Evolutionary conservation across 768 basidiomycete species (phyloP).

Genomic region (Phylloporus arenicola): DNA sequence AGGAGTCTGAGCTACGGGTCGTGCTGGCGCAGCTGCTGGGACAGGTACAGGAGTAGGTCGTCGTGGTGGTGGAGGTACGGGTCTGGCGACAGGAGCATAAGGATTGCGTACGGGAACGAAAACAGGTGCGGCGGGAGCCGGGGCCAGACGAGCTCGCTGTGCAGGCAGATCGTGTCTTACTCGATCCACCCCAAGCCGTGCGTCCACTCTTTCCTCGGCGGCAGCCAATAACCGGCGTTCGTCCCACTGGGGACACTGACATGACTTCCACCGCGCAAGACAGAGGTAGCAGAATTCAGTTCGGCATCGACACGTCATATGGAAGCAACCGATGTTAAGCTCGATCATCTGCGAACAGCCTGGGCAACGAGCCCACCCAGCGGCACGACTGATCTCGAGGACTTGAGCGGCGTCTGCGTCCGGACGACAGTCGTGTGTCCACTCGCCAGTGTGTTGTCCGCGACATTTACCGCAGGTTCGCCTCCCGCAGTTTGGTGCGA

Average conservation of each 20-base stretch:
- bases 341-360: conserved; percentile 37
- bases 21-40: too few species aligned
- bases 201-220: conserved; percentile 43
- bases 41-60: too few species aligned
- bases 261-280: conserved; percentile 34
- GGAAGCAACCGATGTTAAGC: conserved; percentile 34
- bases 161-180: conserved; percentile 10
- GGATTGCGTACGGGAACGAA: too few species aligned
- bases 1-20: too few species aligned
- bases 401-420: conserved; percentile 23
- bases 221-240: conserved; percentile 37
- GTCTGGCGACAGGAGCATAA: not conserved
- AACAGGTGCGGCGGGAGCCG: too few species aligned
- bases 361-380: conserved; percentile 37
- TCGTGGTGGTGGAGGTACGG: too few species aligned
- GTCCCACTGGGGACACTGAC: conserved; percentile 63
- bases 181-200: conserved; percentile 34
- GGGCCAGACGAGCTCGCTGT: not conserved
- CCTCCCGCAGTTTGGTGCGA: conserved; percentile 13
- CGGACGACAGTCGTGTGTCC: conserved; percentile 22
- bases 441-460: conserved; percentile 17
- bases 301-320: conserved; percentile 38
- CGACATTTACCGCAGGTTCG: conserved; percentile 25
- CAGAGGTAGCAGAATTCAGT: conserved; percentile 40
- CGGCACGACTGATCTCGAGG: conserved; percentile 19